Evolutionary conservation across 331 rosid genomes (phyloP).

Genomic region (Stylosanthes scabra): DNA sequence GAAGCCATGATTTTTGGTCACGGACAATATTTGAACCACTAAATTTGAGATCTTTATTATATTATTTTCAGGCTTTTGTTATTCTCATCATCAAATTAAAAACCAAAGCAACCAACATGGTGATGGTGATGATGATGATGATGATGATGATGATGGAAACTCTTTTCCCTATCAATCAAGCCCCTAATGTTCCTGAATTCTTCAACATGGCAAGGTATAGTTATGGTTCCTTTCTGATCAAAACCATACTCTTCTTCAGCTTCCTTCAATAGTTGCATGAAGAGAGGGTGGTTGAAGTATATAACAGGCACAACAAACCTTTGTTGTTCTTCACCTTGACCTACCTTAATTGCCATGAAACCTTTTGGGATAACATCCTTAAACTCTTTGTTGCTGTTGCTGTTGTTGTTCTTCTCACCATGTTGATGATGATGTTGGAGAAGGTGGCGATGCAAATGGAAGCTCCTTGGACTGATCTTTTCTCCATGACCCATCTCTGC

Average conservation of each 20-base stretch:
- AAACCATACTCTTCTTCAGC: conserved; percentile 94
- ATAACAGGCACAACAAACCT: conserved; percentile 89
- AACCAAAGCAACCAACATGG: conserved; percentile 52
- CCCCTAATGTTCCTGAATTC: conserved; percentile 74
- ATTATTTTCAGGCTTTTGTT: neutral
- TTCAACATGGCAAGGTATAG: conserved; percentile 89
- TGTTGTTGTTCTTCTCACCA: conserved; percentile 34
- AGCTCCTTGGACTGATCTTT: conserved; percentile 46
- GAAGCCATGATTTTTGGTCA: conserved; percentile 28
- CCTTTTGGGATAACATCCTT: conserved; percentile 76
- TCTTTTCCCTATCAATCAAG: conserved; percentile 70
- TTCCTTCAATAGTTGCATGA: conserved; percentile 73
- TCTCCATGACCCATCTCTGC: conserved; percentile 72
- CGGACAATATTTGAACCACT: too few species aligned
- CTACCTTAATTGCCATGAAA: conserved; percentile 86
- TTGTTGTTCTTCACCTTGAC: conserved; percentile 72
- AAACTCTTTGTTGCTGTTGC: conserved; percentile 43
- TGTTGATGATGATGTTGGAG: too few species aligned
- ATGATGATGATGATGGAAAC: conserved; percentile 49
- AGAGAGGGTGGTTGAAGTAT: conserved; percentile 86
- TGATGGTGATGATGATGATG: too few species aligned
- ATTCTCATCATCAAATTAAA: conserved; percentile 31
- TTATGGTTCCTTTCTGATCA: conserved; percentile 86
- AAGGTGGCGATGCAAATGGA: conserved; percentile 50
- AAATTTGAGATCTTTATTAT: neutral